phyloP scores from a whole-genome alignment of 129 eudicot species.

The Calendula officinalis region DNA sequence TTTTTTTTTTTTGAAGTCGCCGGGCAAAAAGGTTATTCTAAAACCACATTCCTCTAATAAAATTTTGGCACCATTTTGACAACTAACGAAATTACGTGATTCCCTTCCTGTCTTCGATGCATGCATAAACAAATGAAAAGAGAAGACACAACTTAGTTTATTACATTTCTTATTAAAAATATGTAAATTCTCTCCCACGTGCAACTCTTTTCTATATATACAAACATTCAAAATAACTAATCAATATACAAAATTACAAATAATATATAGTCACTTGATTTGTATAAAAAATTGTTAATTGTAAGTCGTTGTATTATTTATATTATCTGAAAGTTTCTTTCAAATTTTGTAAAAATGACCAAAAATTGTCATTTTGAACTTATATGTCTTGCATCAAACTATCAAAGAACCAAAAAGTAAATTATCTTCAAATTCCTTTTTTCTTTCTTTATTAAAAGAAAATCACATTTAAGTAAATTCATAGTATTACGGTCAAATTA shows the following conservation, averaged over 20 bases:
- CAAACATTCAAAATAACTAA: no score
- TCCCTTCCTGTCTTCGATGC: slow-evolving; percentile 10
- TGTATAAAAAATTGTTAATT: no score
- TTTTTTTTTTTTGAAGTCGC: slow-evolving; percentile 7
- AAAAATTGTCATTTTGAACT: neutral
- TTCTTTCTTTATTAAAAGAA: neutral
- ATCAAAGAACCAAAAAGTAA: neutral
- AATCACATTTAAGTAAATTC: neutral
- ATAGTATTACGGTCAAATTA: neutral
- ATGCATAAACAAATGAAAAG: neutral
- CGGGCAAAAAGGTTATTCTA: slow-evolving; percentile 30
- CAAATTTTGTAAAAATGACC: neutral
- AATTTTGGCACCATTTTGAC: slow-evolving; percentile 21
- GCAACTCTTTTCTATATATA: neutral
- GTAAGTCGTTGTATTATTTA: no score
- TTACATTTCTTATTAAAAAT: slow-evolving; percentile 1
- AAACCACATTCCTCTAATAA: slow-evolving; percentile 11
- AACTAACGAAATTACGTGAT: slow-evolving; percentile 29
- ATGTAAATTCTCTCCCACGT: neutral
- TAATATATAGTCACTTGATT: no score
- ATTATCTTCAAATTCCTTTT: neutral
- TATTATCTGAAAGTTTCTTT: no score
- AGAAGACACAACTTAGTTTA: neutral
- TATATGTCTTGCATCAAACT: slow-evolving; percentile 1
- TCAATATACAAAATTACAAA: no score